These are phyloP conservation scores for Coemansia sp. DNA, from an alignment of 192 early-diverging fungal genomes.

Conservation along the genomic window DNA sequence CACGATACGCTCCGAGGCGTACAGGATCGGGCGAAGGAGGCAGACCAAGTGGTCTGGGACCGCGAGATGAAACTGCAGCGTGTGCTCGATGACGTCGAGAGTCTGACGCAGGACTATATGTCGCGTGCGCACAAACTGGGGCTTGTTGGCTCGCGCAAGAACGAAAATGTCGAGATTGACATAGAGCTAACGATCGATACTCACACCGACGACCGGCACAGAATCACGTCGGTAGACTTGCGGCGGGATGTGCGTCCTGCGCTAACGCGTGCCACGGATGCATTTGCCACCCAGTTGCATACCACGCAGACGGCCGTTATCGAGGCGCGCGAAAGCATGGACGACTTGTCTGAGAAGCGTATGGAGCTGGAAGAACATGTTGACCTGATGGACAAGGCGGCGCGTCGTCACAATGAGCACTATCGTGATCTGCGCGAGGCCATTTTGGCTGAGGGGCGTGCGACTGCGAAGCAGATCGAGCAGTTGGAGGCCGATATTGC, in stretches of 20 bases:
- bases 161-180: slow-evolving; percentile 24
- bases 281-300: slow-evolving; percentile 49
- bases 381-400: slow-evolving; percentile 54
- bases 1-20: slow-evolving; percentile 56
- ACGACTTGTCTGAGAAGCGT: slow-evolving; percentile 49
- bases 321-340: slow-evolving; percentile 44
- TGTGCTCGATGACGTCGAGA: slow-evolving; percentile 64
- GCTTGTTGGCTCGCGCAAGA: slow-evolving; percentile 39
- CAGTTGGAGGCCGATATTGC: slow-evolving; percentile 53
- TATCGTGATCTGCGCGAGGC: slow-evolving; percentile 49
- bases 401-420: slow-evolving; percentile 45
- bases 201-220: slow-evolving; percentile 41
- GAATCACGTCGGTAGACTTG: slow-evolving; percentile 51
- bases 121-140: slow-evolving; percentile 53
- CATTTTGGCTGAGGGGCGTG: slow-evolving; percentile 43
- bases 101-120: slow-evolving; percentile 43
- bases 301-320: slow-evolving; percentile 47
- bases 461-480: slow-evolving; percentile 50
- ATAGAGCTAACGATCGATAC: slow-evolving; percentile 46
- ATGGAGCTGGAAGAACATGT: slow-evolving; percentile 53
- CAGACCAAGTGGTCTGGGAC: slow-evolving; percentile 64
- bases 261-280: slow-evolving; percentile 49
- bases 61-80: slow-evolving; percentile 72
- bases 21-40: slow-evolving; percentile 62
- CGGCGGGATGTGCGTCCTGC: slow-evolving; percentile 48